These are phyloP conservation scores for Grammothele lineata DNA, from an alignment of 768 basidiomycete species.

Conservation along the genomic window DNA sequence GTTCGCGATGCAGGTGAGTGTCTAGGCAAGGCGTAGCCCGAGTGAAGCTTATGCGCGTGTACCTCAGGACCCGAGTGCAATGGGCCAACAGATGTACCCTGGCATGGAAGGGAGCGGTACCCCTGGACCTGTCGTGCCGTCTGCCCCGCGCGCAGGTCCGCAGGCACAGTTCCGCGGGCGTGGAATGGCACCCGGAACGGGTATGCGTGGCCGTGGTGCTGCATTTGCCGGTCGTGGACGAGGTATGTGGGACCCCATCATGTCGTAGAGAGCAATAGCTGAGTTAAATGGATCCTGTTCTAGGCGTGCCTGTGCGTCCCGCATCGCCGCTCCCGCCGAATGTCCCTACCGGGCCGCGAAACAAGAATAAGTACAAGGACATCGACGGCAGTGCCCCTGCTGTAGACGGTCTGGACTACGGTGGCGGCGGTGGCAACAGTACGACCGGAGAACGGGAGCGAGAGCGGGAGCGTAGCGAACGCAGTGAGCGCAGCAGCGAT, in stretches of 20 bases:
- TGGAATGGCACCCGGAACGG: constrained; percentile 34
- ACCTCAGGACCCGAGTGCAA: constrained; percentile 51
- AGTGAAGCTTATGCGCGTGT: background rate
- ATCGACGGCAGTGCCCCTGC: constrained; percentile 81
- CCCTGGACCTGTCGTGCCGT: constrained; percentile 36
- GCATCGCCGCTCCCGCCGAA: constrained; percentile 83
- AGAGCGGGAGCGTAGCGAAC: constrained; percentile 19
- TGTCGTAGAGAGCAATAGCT: background rate
- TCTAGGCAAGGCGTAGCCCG: background rate
- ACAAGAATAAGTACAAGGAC: constrained; percentile 89
- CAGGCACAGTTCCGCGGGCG: constrained; percentile 43
- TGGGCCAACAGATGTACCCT: constrained; percentile 68
- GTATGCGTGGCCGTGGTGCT: constrained; percentile 40
- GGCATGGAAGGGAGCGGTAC: constrained; percentile 53
- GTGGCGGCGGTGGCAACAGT: constrained; percentile 37
- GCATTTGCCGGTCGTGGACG: constrained; percentile 39
- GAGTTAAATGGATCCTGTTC: background rate
- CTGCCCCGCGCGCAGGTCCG: constrained; percentile 21
- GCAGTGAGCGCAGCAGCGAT: constrained; percentile 29
- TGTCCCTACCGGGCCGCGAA: constrained; percentile 84
- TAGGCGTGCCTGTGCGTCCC: constrained; percentile 58
- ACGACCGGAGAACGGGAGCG: constrained; percentile 9
- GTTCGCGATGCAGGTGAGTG: constrained; percentile 69
- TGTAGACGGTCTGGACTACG: constrained; percentile 87
- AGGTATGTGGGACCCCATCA: constrained; percentile 28